Conservation (phyloP, 2,329 filamentous ascomycete species). For the Tolypocladium tundrense region DNA sequence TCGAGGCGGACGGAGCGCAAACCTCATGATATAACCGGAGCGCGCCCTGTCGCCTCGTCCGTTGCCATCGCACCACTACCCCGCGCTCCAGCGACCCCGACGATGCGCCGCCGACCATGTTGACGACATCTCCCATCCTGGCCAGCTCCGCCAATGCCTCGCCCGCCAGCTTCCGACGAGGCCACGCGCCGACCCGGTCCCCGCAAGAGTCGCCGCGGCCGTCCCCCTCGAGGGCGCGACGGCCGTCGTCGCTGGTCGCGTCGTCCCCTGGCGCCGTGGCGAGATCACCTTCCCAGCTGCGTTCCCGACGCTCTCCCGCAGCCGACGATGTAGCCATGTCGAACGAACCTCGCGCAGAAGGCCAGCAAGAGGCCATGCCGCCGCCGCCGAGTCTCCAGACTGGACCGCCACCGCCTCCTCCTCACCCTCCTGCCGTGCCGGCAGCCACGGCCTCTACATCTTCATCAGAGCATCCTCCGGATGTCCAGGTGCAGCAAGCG, state of each 20-base stretch:
- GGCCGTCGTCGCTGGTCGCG: slow-evolving; percentile 13
- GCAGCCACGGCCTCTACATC: background rate
- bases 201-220: slow-evolving; percentile 15
- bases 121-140: slow-evolving; percentile 46
- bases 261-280: slow-evolving; percentile 3
- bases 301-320: slow-evolving; percentile 4
- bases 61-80: slow-evolving; percentile 1
- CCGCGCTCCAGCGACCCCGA: slow-evolving; percentile 17
- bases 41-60: slow-evolving; percentile 2
- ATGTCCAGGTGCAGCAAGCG: background rate
- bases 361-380: background rate
- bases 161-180: slow-evolving; percentile 32
- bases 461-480: background rate
- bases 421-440: background rate
- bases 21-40: slow-evolving; percentile 1
- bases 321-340: background rate
- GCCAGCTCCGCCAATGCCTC: slow-evolving; percentile 42
- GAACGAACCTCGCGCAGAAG: background rate
- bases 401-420: background rate
- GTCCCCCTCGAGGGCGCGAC: slow-evolving; percentile 14
- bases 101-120: slow-evolving; percentile 45
- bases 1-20: background rate
- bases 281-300: slow-evolving; percentile 13
- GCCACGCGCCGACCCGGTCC: slow-evolving; percentile 12
- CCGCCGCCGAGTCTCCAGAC: background rate